Conservation (phyloP, 805 yeast genomes). For the Hanseniaspora lachancei region DNA sequence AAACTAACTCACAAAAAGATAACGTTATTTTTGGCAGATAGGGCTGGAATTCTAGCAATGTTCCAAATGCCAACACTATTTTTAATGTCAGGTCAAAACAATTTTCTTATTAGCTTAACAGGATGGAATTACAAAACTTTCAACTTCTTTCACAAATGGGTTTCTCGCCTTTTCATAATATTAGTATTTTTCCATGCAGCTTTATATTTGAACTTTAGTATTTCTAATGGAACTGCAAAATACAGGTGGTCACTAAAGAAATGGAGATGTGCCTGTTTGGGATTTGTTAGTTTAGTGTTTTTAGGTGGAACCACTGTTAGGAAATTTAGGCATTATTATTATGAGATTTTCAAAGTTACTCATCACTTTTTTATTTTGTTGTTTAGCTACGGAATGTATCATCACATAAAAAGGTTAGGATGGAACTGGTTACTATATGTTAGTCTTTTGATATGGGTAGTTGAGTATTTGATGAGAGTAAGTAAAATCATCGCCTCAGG, state of each 20-base stretch:
- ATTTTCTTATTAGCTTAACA: slow-evolving; percentile 45
- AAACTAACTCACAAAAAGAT: slow-evolving; percentile 14
- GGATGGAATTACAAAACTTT: slow-evolving; percentile 55
- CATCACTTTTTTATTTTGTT: slow-evolving; percentile 33
- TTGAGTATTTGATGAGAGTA: slow-evolving; percentile 31
- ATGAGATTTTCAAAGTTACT: slow-evolving; percentile 35
- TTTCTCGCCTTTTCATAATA: slow-evolving; percentile 30
- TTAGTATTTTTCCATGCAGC: slow-evolving; percentile 30
- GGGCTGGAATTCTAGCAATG: slow-evolving; percentile 36
- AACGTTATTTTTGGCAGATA: slow-evolving; percentile 31
- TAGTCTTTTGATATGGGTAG: slow-evolving; percentile 30
- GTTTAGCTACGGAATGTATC: slow-evolving; percentile 35
- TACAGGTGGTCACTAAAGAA: slow-evolving; percentile 29
- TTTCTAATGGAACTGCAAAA: slow-evolving; percentile 26
- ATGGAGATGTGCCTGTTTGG: slow-evolving; percentile 34
- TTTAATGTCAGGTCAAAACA: slow-evolving; percentile 62
- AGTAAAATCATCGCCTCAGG: slow-evolving; percentile 24
- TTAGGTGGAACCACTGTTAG: slow-evolving; percentile 27
- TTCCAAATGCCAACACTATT: slow-evolving; percentile 41
- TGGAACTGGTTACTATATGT: slow-evolving; percentile 32
- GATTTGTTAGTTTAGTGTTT: slow-evolving; percentile 22
- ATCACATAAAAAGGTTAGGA: slow-evolving; percentile 34
- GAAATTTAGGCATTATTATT: slow-evolving; percentile 20
- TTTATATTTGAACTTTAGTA: slow-evolving; percentile 30
- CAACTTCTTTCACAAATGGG: slow-evolving; percentile 53